Evolutionary conservation across 805 yeast species (phyloP), one percentile per base, ranked within the genome.

Genomic region (Candida incommunis): DNA sequence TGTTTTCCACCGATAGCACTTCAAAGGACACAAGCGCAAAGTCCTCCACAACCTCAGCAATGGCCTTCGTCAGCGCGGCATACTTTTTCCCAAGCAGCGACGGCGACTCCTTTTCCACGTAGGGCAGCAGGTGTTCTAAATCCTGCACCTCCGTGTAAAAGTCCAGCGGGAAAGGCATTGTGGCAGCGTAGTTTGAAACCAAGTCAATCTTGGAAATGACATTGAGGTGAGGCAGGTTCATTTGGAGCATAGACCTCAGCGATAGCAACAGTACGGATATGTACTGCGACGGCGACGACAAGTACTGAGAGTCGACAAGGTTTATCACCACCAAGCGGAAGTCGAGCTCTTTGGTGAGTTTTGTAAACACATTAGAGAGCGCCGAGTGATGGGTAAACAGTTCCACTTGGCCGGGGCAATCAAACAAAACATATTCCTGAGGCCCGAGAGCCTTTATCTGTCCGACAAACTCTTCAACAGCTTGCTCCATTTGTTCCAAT

Each of bases 331-430:
- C 65, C 4, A 65, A 55, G 43, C 97, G 68, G 54, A 85, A 71
- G 49, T 78, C 87, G 16, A 79, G 60, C 51, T 73, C 71, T 43
- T 76, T 76, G 48, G 76, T 79, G 41, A 92, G 64, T 41, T 60
- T 69, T 49, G 73, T 72, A 62, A 88, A 84, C 3, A 92, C 80
- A 44, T 68, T 68, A 37, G 70, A 71, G 40, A 94, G 65, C 0
- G 95, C 78, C 1, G 79, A 73, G 55, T 85, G 94, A 57, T 84
- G 94, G 2, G 99, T 92, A 64, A 84, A 92, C 15, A 92, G 71
- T 60, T 92, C 99, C 1, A 87, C 92, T 60, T 92, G 98, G 1
- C 95, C 95, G 1, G 94, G 92, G 57, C 94, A 84, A 61, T 86
- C 96, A 63, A 86, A 83, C 3, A 86, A 67, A 11, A 86, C 60